phyloP scores from a whole-genome alignment of 2,329 filamentous ascomycete species.

The Diaporthe citri region DNA sequence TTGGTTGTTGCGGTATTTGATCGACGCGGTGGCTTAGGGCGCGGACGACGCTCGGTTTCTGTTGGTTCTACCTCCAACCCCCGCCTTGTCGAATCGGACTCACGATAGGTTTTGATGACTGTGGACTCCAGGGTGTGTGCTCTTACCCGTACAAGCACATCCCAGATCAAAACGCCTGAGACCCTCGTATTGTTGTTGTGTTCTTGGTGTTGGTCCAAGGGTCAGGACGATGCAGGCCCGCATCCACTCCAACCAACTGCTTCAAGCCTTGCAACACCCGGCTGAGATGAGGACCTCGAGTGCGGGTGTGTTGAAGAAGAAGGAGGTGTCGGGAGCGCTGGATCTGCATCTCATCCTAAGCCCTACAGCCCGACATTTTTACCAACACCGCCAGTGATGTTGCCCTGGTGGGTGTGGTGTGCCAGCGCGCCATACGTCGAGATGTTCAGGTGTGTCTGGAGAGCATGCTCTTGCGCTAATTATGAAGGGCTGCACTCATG shows the following conservation, averaged over 20 bases:
- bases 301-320: neutral
- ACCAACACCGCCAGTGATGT: neutral
- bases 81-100: neutral
- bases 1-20: neutral
- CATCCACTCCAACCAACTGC: neutral
- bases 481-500: neutral
- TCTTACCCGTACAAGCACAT: too few relatives aligned
- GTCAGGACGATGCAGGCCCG: neutral
- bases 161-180: neutral
- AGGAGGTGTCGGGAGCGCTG: neutral
- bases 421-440: neutral
- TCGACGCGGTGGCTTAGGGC: neutral
- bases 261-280: neutral
- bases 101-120: neutral
- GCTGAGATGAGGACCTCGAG: neutral
- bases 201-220: neutral
- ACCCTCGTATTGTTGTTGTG: neutral
- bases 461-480: neutral
- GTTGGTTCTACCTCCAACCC: neutral
- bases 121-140: neutral
- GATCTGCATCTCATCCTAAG: conserved; percentile 17
- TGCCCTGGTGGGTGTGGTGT: neutral
- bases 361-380: neutral
- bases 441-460: too few relatives aligned
- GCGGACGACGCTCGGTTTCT: neutral